A percentile compares a stretch with the other conserved stretches of the same genome.
Conservation (phyloP, 2,329 filamentous ascomycete genomes). For the Geosmithia morbida region DNA sequence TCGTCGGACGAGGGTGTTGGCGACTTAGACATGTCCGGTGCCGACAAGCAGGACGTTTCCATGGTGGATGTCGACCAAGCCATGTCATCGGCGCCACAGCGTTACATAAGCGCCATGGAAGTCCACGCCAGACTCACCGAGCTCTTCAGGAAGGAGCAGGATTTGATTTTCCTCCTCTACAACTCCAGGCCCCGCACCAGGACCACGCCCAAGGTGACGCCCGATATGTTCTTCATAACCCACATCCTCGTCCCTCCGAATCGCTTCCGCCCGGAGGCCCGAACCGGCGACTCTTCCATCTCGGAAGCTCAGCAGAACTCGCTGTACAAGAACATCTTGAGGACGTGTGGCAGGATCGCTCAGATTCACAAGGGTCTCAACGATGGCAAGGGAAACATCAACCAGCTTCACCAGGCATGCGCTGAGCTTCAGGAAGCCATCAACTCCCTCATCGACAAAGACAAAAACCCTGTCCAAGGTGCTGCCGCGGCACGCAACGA, state of each 20-base stretch:
- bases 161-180: constrained; percentile 75
- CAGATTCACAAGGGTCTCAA: constrained; percentile 46
- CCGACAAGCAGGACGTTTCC: constrained; percentile 8
- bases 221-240: constrained; percentile 91
- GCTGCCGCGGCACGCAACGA: constrained; percentile 65
- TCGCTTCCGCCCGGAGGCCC: constrained; percentile 75
- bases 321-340: constrained; percentile 74
- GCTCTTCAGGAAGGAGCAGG: constrained; percentile 77
- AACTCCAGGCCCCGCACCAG: constrained; percentile 52
- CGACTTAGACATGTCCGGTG: constrained; percentile 31
- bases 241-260: constrained; percentile 84
- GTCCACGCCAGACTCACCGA: constrained; percentile 65
- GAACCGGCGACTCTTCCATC: constrained; percentile 66
- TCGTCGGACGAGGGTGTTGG: constrained; percentile 56
- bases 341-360: constrained; percentile 57
- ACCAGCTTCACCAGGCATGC: constrained; percentile 69
- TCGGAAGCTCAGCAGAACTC: constrained; percentile 81
- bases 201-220: constrained; percentile 41
- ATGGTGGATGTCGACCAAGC: constrained; percentile 16
- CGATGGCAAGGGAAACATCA: constrained; percentile 34
- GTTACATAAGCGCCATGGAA: constrained; percentile 72
- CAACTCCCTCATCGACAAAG: constrained; percentile 84
- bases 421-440: constrained; percentile 76
- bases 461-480: constrained; percentile 71
- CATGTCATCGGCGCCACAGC: constrained; percentile 32